These are phyloP conservation scores for Crithidia acanthocephali DNA, from an alignment of 208 protist genomes.

Conservation along the genomic window DNA sequence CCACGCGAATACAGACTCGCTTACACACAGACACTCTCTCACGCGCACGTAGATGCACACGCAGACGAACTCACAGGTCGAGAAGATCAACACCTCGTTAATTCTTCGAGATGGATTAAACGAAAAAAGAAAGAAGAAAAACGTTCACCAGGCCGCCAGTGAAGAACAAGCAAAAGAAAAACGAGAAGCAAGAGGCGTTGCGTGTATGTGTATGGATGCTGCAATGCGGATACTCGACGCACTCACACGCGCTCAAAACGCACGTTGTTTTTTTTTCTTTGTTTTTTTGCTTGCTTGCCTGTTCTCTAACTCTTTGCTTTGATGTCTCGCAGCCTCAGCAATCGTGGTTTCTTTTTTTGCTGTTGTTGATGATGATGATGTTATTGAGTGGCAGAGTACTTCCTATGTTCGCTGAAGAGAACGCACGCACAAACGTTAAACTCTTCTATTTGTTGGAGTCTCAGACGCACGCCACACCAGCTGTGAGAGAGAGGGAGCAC, in stretches of 20 bases:
- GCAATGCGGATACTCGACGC: neutral
- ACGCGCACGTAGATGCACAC: too few species aligned
- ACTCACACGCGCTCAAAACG: neutral
- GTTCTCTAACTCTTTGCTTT: neutral
- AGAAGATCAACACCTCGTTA: too few species aligned
- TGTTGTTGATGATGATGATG: too few species aligned
- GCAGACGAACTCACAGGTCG: too few species aligned
- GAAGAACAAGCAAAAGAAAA: too few species aligned
- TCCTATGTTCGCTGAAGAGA: slow-evolving; percentile 1
- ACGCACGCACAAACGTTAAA: neutral
- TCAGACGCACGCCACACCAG: neutral
- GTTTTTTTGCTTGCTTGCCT: neutral
- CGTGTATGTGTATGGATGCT: too few species aligned
- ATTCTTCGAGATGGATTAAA: too few species aligned
- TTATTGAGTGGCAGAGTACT: neutral
- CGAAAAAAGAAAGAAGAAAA: too few species aligned
- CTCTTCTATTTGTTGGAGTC: neutral
- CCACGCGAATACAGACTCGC: neutral
- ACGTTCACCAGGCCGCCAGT: too few species aligned
- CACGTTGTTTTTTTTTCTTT: neutral
- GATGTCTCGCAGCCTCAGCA: neutral
- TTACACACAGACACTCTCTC: neutral
- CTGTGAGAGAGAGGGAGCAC: neutral
- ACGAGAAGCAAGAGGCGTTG: too few species aligned
- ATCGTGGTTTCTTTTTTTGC: neutral